Percentiles rank a stretch among this genome's conserved stretches.
These are phyloP conservation scores for Cladobotryum protrusum DNA, from an alignment of 2,329 filamentous ascomycete species.

Conservation along the genomic window DNA sequence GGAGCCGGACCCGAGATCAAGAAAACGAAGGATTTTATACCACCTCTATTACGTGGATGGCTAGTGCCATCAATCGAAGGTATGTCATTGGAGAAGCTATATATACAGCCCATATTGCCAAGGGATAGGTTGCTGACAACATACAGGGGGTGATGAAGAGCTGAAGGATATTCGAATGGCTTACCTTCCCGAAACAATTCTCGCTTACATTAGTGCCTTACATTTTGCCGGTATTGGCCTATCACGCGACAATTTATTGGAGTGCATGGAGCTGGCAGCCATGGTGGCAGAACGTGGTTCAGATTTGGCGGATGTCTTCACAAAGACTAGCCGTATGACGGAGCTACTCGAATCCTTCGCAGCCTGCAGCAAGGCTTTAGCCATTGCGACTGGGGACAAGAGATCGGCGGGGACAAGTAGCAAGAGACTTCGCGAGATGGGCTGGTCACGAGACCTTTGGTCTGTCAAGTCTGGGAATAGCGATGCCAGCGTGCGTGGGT, in stretches of 20 bases:
- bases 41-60: conserved; percentile 60
- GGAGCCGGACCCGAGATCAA: conserved; percentile 50
- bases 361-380: conserved; percentile 65
- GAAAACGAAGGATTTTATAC: conserved; percentile 49
- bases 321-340: conserved; percentile 60
- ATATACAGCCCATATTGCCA: neutral
- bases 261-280: conserved; percentile 81
- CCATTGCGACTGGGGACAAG: conserved; percentile 50
- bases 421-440: conserved; percentile 56
- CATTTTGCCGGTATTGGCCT: conserved; percentile 71
- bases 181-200: conserved; percentile 79
- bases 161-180: conserved; percentile 61
- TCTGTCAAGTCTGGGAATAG: conserved; percentile 36
- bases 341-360: conserved; percentile 75
- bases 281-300: conserved; percentile 65
- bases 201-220: conserved; percentile 76
- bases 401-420: conserved; percentile 42
- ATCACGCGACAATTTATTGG: conserved; percentile 68
- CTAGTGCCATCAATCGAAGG: conserved; percentile 50
- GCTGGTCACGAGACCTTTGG: conserved; percentile 60
- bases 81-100: conserved; percentile 28
- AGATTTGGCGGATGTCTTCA: conserved; percentile 59
- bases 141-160: conserved; percentile 47
- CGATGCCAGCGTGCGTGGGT: conserved; percentile 3
- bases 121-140: neutral